Evolutionary conservation across 257 asterid genomes (phyloP).

Genomic region (Nicotiana tabacum): DNA sequence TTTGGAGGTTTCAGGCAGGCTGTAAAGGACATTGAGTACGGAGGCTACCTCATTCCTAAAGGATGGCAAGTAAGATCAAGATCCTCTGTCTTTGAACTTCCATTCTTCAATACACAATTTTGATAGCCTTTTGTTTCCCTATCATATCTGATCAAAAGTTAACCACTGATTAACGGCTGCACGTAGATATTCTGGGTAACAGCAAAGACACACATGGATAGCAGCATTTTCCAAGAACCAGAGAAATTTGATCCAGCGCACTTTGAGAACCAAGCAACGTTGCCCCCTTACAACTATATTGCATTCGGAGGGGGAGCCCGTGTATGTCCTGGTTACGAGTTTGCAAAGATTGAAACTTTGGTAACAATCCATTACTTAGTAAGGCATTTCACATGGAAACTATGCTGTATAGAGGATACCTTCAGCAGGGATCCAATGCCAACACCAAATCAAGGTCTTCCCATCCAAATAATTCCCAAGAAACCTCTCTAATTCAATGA

Average conservation of each 20-base stretch:
- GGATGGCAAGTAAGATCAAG: conserved; percentile 64
- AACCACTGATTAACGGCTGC: neutral
- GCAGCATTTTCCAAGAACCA: conserved; percentile 46
- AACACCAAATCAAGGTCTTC: conserved; percentile 60
- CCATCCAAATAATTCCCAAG: conserved; percentile 33
- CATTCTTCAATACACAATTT: neutral
- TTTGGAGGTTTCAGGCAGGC: conserved; percentile 63
- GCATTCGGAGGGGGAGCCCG: conserved; percentile 72
- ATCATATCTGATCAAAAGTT: neutral
- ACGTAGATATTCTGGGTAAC: conserved; percentile 53
- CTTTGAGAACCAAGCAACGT: conserved; percentile 39
- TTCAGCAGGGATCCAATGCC: conserved; percentile 57
- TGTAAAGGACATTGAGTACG: conserved; percentile 45
- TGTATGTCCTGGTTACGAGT: conserved; percentile 76
- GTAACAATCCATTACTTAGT: conserved; percentile 48
- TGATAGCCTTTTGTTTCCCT: neutral
- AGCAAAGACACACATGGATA: conserved; percentile 60
- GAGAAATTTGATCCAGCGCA: conserved; percentile 48
- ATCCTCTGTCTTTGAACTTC: neutral
- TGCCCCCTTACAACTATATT: conserved; percentile 55
- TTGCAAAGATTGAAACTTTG: conserved; percentile 61
- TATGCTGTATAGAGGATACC: conserved; percentile 34
- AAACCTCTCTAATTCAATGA: neutral
- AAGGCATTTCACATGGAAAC: conserved; percentile 52
- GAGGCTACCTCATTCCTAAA: conserved; percentile 54